A percentile compares a stretch with the other conserved stretches of the same genome.
phyloP scores from a whole-genome alignment of 2,329 filamentous ascomycete species.

The Daldinia sp. region DNA sequence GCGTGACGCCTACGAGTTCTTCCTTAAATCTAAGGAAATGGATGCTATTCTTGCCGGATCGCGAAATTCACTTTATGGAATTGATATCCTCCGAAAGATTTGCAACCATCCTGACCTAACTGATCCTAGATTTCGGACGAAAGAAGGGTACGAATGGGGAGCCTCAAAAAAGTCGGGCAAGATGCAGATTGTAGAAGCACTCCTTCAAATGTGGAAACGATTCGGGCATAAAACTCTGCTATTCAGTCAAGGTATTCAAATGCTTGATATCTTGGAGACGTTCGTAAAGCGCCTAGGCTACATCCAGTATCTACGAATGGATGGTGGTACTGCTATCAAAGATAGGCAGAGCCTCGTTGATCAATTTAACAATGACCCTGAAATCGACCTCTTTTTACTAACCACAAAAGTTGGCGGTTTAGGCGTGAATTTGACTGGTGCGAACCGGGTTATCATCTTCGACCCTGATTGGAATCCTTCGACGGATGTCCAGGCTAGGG shows the following conservation, averaged over 20 bases:
- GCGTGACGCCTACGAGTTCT: slow-evolving; percentile 79
- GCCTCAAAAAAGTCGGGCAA: slow-evolving; percentile 84
- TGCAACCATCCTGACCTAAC: slow-evolving; percentile 96
- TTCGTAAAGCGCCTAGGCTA: slow-evolving; percentile 74
- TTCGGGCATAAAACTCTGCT: slow-evolving; percentile 92
- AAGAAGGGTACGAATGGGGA: slow-evolving; percentile 79
- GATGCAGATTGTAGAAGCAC: slow-evolving; percentile 90
- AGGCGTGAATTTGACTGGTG: slow-evolving; percentile 92
- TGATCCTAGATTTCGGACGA: slow-evolving; percentile 65
- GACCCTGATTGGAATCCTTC: slow-evolving; percentile 99
- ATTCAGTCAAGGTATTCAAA: slow-evolving; percentile 92
- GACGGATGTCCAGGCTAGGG: slow-evolving; percentile 92
- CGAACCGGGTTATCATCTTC: slow-evolving; percentile 94
- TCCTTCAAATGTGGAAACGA: slow-evolving; percentile 88
- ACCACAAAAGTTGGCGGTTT: slow-evolving; percentile 96
- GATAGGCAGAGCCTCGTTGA: slow-evolving; percentile 90
- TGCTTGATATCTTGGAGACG: slow-evolving; percentile 91
- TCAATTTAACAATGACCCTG: slow-evolving; percentile 83
- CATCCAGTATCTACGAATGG: slow-evolving; percentile 87
- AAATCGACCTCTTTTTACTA: slow-evolving; percentile 87
- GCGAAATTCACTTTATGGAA: slow-evolving; percentile 84
- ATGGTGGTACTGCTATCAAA: slow-evolving; percentile 89
- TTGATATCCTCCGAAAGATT: slow-evolving; percentile 92
- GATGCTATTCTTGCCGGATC: slow-evolving; percentile 78
- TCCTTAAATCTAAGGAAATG: slow-evolving; percentile 85